Evolutionary conservation across 179 eudicot genomes (phyloP), one percentile per base, ranked within the genome.

Genomic region (Camellia oleifera): DNA sequence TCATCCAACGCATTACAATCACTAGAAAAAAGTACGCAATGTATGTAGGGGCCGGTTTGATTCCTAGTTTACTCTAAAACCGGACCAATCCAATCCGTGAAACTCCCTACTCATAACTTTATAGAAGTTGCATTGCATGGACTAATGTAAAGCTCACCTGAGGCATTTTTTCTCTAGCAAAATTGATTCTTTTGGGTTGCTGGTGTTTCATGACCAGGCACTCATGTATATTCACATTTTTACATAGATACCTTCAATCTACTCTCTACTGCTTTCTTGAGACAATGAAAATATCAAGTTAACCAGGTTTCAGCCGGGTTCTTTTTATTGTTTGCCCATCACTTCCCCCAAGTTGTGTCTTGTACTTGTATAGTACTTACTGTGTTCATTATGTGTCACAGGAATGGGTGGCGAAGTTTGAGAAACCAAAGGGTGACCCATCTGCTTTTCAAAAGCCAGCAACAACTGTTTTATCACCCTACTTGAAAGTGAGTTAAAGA

Each of bases 361-460:
- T 10, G 15, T 32, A 52, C 20, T 26, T 14, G 8, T 63, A 32
- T 9, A 12, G n/a, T 53, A 50, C 20, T 42, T 48, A 57, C 66
- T 56, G 13, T 23, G 11, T 62, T 40, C 17, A 3, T 69, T 66
- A 53, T 63, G 62, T 32, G 66, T 48, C 76, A 74, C 84, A 94
- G 98, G 95, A 87, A 5, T 93, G 97, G 98, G 98, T 95, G 80
- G 98, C 97, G 0, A 92, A 95, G 78, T 95, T 95, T 88, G 98
- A 95, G 95, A 95, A 95, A 85, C 98, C 98, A 57, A 93, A 93
- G 81, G 94, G 97, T 14, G 89, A 95, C 23, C 98, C 98, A 66
- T 80, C 98, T 80, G 87, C 95, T 46, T 91, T 91, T 85, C 53
- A 81, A 61, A 92, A 87, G 82, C 97, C 98, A 67, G 93, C 98